Percentiles rank a stretch among this genome's conserved stretches.
Evolutionary conservation across 345 rosid genomes (phyloP).

Genomic region (Gossypium herbaceum): DNA sequence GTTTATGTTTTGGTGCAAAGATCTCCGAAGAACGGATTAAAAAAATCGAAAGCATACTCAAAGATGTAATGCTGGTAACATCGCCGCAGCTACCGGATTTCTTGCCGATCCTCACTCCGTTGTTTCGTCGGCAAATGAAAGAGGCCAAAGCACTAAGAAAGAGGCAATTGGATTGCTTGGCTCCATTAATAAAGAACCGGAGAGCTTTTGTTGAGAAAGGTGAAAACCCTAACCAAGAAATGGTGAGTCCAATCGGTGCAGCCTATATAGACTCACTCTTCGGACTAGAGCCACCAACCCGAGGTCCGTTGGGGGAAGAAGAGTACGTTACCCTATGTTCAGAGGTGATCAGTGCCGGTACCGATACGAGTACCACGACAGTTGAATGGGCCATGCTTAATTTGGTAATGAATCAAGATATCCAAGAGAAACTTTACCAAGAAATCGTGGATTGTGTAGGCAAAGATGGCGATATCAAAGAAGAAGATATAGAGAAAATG

Average conservation of each 20-base stretch:
- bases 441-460: slow-evolving; percentile 63
- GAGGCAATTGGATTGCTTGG: slow-evolving; percentile 74
- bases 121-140: slow-evolving; percentile 60
- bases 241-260: slow-evolving; percentile 90
- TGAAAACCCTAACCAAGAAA: slow-evolving; percentile 39
- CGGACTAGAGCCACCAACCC: slow-evolving; percentile 39
- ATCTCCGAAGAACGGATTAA: slow-evolving; percentile 56
- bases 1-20: slow-evolving; percentile 87
- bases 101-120: slow-evolving; percentile 70
- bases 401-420: slow-evolving; percentile 57
- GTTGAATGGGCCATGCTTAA: slow-evolving; percentile 82
- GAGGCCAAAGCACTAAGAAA: slow-evolving; percentile 60
- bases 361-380: slow-evolving; percentile 80
- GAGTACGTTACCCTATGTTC: slow-evolving; percentile 90
- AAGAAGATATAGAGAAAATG: slow-evolving; percentile 71
- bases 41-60: slow-evolving; percentile 60
- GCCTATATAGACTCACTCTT: slow-evolving; percentile 88
- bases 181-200: slow-evolving; percentile 65
- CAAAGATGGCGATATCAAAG: slow-evolving; percentile 46
- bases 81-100: slow-evolving; percentile 74
- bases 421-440: slow-evolving; percentile 62
- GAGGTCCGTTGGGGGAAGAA: slow-evolving; percentile 54
- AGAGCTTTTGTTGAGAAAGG: slow-evolving; percentile 48
- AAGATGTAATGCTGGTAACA: slow-evolving; percentile 84
- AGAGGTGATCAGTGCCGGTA: slow-evolving; percentile 84